Percentiles rank a stretch among this genome's conserved stretches.
These are phyloP conservation scores for Aspergillus candidus DNA, from an alignment of 2,329 filamentous ascomycete species.

Conservation along the genomic window DNA sequence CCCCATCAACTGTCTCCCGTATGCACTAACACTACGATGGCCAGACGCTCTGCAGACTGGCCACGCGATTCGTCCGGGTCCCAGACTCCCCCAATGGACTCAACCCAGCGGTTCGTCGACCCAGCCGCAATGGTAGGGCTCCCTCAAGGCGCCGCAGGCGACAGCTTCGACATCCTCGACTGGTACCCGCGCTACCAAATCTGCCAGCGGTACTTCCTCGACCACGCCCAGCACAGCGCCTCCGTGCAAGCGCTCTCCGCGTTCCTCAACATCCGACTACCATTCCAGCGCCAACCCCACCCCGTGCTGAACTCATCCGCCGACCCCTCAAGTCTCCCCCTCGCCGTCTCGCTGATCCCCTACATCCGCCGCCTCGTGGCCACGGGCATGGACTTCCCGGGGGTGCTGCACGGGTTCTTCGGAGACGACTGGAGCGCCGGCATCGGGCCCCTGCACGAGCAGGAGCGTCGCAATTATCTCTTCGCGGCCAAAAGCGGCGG, in stretches of 20 bases:
- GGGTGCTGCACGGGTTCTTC: conserved; percentile 90
- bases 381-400: conserved; percentile 81
- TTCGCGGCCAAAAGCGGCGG: conserved; percentile 90
- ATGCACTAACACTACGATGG: conserved; percentile 7
- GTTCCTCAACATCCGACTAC: conserved; percentile 85
- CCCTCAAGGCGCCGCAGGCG: conserved; percentile 34
- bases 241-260: conserved; percentile 83
- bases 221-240: conserved; percentile 77
- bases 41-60: conserved; percentile 16
- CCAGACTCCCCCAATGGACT: conserved; percentile 20
- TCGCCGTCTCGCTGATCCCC: conserved; percentile 65
- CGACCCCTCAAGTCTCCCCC: conserved; percentile 29
- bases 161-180: conserved; percentile 64
- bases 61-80: conserved; percentile 12
- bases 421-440: conserved; percentile 86
- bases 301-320: conserved; percentile 42
- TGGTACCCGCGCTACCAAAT: conserved; percentile 91
- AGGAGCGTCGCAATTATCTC: conserved; percentile 87
- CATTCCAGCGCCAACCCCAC: conserved; percentile 63
- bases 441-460: conserved; percentile 75
- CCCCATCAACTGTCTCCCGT: background rate
- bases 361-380: conserved; percentile 87
- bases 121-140: conserved; percentile 34
- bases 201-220: conserved; percentile 85
- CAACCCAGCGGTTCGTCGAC: conserved; percentile 27